phyloP scores from a whole-genome alignment of 2,329 filamentous ascomycete genomes.

The Thielaviopsis euricoi region DNA sequence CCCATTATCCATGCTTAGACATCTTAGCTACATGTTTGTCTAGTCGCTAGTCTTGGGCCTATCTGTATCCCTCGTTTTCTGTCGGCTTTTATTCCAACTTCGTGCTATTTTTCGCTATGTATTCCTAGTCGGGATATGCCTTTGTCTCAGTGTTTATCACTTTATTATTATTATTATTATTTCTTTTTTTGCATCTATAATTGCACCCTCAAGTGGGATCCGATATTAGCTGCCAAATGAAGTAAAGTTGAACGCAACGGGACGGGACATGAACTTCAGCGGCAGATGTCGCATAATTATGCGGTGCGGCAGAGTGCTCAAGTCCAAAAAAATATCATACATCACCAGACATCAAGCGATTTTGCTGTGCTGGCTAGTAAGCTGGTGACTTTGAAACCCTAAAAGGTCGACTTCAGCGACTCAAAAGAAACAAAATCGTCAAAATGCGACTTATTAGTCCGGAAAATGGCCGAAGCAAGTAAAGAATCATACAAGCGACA shows the following conservation, averaged over 20 bases:
- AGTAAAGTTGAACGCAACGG: not conserved
- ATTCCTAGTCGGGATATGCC: too few species aligned
- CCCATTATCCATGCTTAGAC: too few species aligned
- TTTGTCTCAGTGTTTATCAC: too few species aligned
- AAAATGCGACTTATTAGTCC: not conserved
- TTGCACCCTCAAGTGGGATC: too few species aligned
- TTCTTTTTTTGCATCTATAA: too few species aligned
- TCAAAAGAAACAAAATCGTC: too few species aligned
- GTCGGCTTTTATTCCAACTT: too few species aligned
- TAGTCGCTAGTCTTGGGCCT: too few species aligned
- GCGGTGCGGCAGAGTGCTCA: not conserved
- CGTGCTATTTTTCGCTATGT: too few species aligned
- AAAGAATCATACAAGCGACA: not conserved
- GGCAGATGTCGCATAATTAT: not conserved
- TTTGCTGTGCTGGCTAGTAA: not conserved
- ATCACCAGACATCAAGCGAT: not conserved
- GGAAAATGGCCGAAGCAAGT: not conserved
- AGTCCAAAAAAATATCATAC: not conserved
- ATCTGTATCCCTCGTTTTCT: too few species aligned
- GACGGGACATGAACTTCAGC: not conserved
- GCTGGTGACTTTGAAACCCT: not conserved
- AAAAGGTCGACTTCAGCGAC: not conserved
- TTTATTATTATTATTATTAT: too few species aligned
- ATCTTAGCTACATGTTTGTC: too few species aligned
- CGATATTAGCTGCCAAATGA: not conserved